These are phyloP conservation scores for Eucalyptus melliodora DNA, from an alignment of 345 rosid species.

Conservation along the genomic window DNA sequence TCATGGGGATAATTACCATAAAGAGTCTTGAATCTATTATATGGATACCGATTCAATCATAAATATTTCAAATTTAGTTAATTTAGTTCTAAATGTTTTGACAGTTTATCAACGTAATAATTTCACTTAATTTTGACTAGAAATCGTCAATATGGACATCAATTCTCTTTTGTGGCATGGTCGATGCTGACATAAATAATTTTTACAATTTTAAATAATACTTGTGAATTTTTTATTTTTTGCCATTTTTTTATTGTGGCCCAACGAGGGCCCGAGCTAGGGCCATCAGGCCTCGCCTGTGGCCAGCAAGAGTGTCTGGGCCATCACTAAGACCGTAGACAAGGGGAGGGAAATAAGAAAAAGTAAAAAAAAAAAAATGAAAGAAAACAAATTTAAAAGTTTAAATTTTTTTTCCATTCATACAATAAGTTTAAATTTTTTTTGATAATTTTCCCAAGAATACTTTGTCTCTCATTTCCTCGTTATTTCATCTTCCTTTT, in stretches of 20 bases:
- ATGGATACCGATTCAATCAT: background rate
- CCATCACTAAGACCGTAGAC: background rate
- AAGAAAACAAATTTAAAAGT: background rate
- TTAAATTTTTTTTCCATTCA: no score
- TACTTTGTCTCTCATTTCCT: background rate
- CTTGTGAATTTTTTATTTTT: no score
- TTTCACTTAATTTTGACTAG: rapidly evolving
- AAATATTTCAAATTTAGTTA: no score
- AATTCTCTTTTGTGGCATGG: rapidly evolving
- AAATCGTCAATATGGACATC: no score
- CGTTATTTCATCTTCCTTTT: background rate
- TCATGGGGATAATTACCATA: background rate
- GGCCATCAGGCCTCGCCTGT: no score
- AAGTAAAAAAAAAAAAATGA: no score
- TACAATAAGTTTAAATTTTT: background rate
- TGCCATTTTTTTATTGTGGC: background rate
- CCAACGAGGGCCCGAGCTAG: background rate
- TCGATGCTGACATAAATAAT: rapidly evolving
- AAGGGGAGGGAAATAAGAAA: background rate
- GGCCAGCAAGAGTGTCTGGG: no score
- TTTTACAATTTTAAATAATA: background rate
- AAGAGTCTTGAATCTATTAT: background rate
- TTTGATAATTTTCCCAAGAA: background rate
- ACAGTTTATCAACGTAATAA: background rate
- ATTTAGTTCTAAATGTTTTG: no score